Base-by-base conservation (phyloP, 352 stramenopile genomes). In the Pythium sp. region DNA sequence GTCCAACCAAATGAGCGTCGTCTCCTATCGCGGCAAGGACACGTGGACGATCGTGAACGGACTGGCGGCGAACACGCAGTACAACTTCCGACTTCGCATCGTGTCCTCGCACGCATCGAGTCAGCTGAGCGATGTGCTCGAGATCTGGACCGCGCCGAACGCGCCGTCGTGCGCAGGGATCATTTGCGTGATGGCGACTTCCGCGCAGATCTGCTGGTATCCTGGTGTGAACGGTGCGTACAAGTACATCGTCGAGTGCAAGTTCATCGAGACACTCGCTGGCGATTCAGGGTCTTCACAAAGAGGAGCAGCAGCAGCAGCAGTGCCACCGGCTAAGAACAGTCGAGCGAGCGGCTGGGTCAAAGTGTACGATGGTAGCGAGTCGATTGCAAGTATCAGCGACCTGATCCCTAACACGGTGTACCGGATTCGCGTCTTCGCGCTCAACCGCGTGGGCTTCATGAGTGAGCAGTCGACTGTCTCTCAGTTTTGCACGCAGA, bases 401-500 rank as follows among this genome's bases (percentile, higher is more conserved):
- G 89, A 93, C 5, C 71, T 98, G 30, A 56, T 86, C 34, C 77
- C 88, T 7, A 91, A 90, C 66, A 89, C 80, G 11, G 84, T 97
- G 1, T 97, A 97, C 72, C 89, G 89, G 5, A 71, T 97, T 22
- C 82, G 89, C 7, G 85, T 97, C 8, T 87, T 92, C 15, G 89
- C 88, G 7, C 65, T 96, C 58, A 97, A 97, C 65, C 74, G 72
- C 12, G 72, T 80, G 0, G 84, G 84, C 2, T 46, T 82, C 2
- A 46, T 58, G 18, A 96, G 89, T 51, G 78, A 84, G 28, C 88
- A 93, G 69, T 94, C 84, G 26, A 89, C 78, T 15, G 79, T 94
- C 64, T 83, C 87, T 5, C 89, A 97, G 71, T 73, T 95, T 15
- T 94, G 82, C 55, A 95, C 87, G n/a, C 74, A 75, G 9, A 84